Conservation (phyloP, 768 basidiomycete species). For the Suillus occidentalis region DNA sequence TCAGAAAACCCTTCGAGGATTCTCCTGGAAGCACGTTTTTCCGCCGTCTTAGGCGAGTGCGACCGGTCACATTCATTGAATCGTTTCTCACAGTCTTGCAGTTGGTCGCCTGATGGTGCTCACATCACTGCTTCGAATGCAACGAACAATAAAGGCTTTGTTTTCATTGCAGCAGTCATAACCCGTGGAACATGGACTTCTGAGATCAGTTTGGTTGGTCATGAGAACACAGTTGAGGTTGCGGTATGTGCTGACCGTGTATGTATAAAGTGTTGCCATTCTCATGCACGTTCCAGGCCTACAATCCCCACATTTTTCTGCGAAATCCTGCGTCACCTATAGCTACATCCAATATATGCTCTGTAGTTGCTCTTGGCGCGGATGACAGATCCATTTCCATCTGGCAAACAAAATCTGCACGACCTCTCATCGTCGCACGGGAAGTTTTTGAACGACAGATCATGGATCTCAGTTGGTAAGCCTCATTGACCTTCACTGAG, state of each 20-base stretch:
- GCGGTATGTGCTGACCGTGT: constrained; percentile 54
- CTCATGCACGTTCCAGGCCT: constrained; percentile 52
- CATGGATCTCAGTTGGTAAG: constrained; percentile 93
- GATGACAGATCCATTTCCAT: constrained; percentile 93
- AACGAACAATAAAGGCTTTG: constrained; percentile 93
- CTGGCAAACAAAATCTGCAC: constrained; percentile 92
- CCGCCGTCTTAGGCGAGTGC: constrained; percentile 72
- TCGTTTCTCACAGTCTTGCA: constrained; percentile 30
- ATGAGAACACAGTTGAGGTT: constrained; percentile 96
- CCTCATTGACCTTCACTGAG: neutral
- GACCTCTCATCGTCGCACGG: constrained; percentile 89
- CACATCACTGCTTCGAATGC: constrained; percentile 98
- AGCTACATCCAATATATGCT: constrained; percentile 81
- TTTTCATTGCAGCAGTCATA: constrained; percentile 97
- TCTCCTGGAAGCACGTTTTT: constrained; percentile 96
- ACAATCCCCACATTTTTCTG: constrained; percentile 94
- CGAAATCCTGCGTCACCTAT: constrained; percentile 68
- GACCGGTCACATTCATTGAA: neutral
- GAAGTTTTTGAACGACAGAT: constrained; percentile 95
- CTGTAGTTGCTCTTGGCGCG: constrained; percentile 90
- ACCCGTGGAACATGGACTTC: constrained; percentile 86
- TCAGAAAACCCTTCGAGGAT: constrained; percentile 88
- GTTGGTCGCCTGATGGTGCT: constrained; percentile 99
- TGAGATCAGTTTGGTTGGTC: constrained; percentile 93
- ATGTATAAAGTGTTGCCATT: neutral